Conservation (phyloP, 352 stramenopile genomes). For the Lagenidium sp. region DNA sequence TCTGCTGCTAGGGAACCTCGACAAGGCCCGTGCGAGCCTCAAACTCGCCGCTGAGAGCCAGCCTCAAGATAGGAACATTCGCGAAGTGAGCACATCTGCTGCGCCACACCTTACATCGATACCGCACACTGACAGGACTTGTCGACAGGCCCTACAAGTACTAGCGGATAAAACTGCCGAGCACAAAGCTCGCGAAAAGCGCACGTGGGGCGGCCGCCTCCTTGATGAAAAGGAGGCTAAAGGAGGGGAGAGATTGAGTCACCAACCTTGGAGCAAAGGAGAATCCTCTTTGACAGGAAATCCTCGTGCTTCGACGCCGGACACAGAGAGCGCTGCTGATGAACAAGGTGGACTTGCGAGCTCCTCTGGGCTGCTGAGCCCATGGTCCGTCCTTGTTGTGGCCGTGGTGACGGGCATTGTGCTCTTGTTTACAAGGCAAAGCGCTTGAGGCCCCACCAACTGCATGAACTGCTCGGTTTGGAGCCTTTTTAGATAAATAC, state of each 20-base stretch:
- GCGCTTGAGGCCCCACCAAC: neutral
- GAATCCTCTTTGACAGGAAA: too few species aligned
- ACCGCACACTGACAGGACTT: too few species aligned
- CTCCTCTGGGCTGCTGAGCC: constrained; percentile 3
- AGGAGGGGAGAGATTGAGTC: neutral
- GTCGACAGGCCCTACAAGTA: constrained; percentile 24
- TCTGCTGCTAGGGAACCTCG: constrained; percentile 43
- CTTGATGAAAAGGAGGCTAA: too few species aligned
- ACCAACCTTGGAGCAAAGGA: too few species aligned
- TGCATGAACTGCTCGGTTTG: too few species aligned
- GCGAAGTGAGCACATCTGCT: constrained; percentile 45
- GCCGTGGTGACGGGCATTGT: constrained; percentile 11
- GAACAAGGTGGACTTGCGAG: too few species aligned
- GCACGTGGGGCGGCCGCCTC: constrained; percentile 58
- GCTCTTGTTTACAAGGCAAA: constrained; percentile 10
- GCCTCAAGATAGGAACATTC: constrained; percentile 64
- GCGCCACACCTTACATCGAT: too few species aligned
- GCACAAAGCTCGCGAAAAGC: constrained; percentile 55
- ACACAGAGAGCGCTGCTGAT: too few species aligned
- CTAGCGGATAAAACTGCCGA: constrained; percentile 36
- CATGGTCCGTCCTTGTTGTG: constrained; percentile 6
- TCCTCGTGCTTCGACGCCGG: too few species aligned
- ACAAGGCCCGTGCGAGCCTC: constrained; percentile 52
- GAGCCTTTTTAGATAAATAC: too few species aligned
- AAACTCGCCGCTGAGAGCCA: constrained; percentile 44